Percentiles rank a stretch among this genome's conserved stretches.
Conservation (phyloP, 2,329 filamentous ascomycete genomes). For the Calonectria hongkongensis region DNA sequence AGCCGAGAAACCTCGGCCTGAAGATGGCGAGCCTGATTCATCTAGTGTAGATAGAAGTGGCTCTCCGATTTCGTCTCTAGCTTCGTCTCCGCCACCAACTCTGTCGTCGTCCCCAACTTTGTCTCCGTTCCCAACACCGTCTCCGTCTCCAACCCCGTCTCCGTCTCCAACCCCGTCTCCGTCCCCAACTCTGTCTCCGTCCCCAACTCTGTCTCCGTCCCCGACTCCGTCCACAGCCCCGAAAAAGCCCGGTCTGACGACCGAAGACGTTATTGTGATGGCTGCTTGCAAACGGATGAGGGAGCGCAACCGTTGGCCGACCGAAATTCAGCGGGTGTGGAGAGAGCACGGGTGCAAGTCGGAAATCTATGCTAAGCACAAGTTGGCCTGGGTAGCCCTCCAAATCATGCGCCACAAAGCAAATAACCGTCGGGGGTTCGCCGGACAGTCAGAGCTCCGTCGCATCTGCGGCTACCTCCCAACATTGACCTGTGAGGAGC, state of each 20-base stretch:
- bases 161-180: too few species aligned
- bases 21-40: not conserved
- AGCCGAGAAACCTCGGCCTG: not conserved
- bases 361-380: slow-evolving; percentile 6
- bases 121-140: too few species aligned
- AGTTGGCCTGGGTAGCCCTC: slow-evolving; percentile 18
- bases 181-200: too few species aligned
- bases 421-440: not conserved
- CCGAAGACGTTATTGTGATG: slow-evolving; percentile 11
- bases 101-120: too few species aligned
- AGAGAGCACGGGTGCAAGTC: slow-evolving; percentile 12
- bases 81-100: not conserved
- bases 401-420: slow-evolving; percentile 9
- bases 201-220: too few species aligned
- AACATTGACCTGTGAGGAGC: not conserved
- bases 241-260: not conserved
- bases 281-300: slow-evolving; percentile 4
- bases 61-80: not conserved
- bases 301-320: slow-evolving; percentile 20
- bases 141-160: too few species aligned
- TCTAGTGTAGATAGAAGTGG: not conserved
- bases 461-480: slow-evolving; percentile 7
- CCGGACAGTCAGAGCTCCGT: slow-evolving; percentile 7
- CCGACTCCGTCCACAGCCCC: too few species aligned
- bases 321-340: slow-evolving; percentile 15